Base-by-base conservation (phyloP, 305 asterid species). In the Fraxinus dipetala region DNA sequence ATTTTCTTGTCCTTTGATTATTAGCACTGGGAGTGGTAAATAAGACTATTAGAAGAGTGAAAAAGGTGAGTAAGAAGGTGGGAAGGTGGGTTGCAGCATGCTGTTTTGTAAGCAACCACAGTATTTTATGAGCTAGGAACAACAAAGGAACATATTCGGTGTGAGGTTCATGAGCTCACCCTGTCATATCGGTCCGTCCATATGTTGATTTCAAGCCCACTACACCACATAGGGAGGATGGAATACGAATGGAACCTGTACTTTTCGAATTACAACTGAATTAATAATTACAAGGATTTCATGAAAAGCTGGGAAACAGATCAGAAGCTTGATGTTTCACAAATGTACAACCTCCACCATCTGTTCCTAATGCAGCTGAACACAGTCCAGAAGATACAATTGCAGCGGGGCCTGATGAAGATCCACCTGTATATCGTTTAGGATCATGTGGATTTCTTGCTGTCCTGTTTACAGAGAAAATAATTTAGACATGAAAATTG, bases 381-480 rank as follows among this genome's bases (percentile, higher is more conserved):
- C 98, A 94, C 78, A 96, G 84, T 84, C 99, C 99, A 85, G 97
- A 87, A 80, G 99, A 94, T 85, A 96, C 98, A 86, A 96, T 90
- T 82, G 99, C 99, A 8, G 98, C 97, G 2, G 99, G 97, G 48
- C 98, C 99, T 38, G 99, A 96, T 76, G 98, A 96, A 83, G 99
- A 96, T 73, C 99, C 99, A 51, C 99, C 99, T 1, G 99, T 93
- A 87, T 94, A 96, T 87, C 98, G 91, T 84, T 93, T 92, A 40
- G 93, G 98, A 87, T 85, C 97, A 90, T 96, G 98, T 43, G 99
- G 99, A 85, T 96, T 96, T 91, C 99, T 91, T 81, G 98, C 81
- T 30, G 99, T 96, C 83, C 99, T 96, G 97, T 88, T 83, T 76
- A 81, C 78, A 75, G 77, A 81, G 79, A 70, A 70, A 70, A 31